Evolutionary conservation across 257 asterid genomes (phyloP), one percentile per base, ranked within the genome.

Genomic region (Ajuga chamaepitys): DNA sequence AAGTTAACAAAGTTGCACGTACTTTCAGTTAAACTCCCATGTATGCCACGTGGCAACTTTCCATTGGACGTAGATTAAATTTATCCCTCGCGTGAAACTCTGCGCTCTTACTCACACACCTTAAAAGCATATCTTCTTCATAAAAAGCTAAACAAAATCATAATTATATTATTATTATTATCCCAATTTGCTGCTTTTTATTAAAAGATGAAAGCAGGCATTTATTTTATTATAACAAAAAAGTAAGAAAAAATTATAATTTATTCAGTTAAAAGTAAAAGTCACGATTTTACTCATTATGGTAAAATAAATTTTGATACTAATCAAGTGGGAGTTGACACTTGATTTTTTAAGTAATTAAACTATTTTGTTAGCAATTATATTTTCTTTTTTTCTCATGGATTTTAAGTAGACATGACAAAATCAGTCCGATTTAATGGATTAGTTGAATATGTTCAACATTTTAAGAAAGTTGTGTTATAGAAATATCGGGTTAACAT

Each of bases 91-190:
- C 85, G 71, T 76, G 86, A 70, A 32, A 30, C n/a, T 32, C 20
- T 50, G 62, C 74, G 62, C 26, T 45, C 30, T 60, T 68, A 35
- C 47, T 32, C 68, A 34, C 58, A 61, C 66, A 35, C 75, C 82
- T 78, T 74, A 78, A 85, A 85, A 85, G 92, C 85, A 82, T 80
- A 67, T 70, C 61, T 35, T 18, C 57, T 67, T 64, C 80, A 63
- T 76, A 75, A 65, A 84, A 81, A 81, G 87, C 82, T 70, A 68
- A n/a, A 60, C 54, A 59, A 70, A n/a, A 53, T 32, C 64, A 67
- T 44, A 71, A 44, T 55, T 50, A 71, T 50, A 32, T 56, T 28
- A 50, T 62, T 44, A 24, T 56, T 17, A 56, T 62, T 62, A 38
- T 51, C 47, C 50, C 35, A 64, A 58, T 40, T 57, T 30, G 28